phyloP scores from a whole-genome alignment of 2,329 filamentous ascomycete genomes.

The Apiospora rasikravindrae region DNA sequence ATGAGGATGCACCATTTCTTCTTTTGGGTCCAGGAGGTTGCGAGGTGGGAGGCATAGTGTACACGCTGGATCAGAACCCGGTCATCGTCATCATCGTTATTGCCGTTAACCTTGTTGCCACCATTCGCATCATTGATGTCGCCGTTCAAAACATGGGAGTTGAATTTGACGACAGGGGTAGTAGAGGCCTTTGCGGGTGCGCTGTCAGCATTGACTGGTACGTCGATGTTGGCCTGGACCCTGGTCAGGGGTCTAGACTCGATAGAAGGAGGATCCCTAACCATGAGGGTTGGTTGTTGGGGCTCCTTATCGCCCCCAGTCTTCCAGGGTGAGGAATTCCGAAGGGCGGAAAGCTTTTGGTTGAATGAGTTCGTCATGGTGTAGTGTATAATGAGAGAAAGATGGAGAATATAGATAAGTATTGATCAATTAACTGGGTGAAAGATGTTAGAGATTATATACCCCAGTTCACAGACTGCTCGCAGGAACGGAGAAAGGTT shows the following conservation, averaged over 20 bases:
- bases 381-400: not conserved
- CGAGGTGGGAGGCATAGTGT: slow-evolving; percentile 68
- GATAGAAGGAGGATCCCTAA: not conserved
- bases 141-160: not conserved
- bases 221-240: not conserved
- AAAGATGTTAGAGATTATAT: not conserved
- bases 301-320: not conserved
- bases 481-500: not conserved
- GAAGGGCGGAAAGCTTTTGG: not conserved
- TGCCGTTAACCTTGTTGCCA: not conserved
- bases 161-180: not conserved
- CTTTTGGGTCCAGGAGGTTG: slow-evolving; percentile 59
- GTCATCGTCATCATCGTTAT: not conserved
- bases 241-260: not conserved
- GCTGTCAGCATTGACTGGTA: not conserved
- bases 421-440: not conserved
- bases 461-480: not conserved
- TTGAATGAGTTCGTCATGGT: not conserved
- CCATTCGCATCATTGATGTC: not conserved
- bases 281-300: not conserved
- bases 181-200: not conserved
- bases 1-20: slow-evolving; percentile 73
- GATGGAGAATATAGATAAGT: not conserved
- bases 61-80: slow-evolving; percentile 51
- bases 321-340: not conserved